Base-by-base conservation (phyloP, 164 flowering plant species). In the Chimonanthus praecox region DNA sequence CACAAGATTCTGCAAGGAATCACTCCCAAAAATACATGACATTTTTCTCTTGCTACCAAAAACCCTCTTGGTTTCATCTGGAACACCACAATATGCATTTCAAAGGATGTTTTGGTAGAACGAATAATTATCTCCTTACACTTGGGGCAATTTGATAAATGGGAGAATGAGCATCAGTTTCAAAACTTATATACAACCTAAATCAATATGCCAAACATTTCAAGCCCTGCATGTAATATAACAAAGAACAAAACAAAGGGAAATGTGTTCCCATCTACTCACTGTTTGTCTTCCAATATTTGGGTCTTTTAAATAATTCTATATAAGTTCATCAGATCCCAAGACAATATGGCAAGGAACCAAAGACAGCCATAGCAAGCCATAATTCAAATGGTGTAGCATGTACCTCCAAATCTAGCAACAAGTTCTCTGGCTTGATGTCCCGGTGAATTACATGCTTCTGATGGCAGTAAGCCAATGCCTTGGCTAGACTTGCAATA, bases 401-500 rank as follows among this genome's bases (percentile, higher is more conserved):
- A 54, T 45, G 33, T 76, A 92, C 99, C 97, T 90, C 88, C 73
- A 89, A 89, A 87, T 94, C 99, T 60, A 96, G 89, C 83, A 96
- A 80, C 83, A 96, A 79, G 73, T 96, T 96, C 80, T 96, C 99
- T 0, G 99, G 99, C 84, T 96, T 96, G 73, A 94, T 96, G 67
- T 96, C 99, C 74, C 99, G 84, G 68, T 96, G 99, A 83, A 94
- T 94, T n/a, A 96, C 93, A 82, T 92, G 72, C 79, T 94, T 90
- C 82, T 85, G 88, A 71, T 96, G 99, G 78, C 98, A 94, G 68
- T 96, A 94, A 2, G 88, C 88, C 84, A 96, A 80, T 5, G 99
- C 99, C 68, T 84, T 82, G 0, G 98, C 78, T 46, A 96, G 88
- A 78, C 97, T 89, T 9, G 96, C 86, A 73, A 96, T 89, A 76